Evolutionary conservation across 345 rosid genomes (phyloP).

Genomic region (Eutrema heterophyllum): DNA sequence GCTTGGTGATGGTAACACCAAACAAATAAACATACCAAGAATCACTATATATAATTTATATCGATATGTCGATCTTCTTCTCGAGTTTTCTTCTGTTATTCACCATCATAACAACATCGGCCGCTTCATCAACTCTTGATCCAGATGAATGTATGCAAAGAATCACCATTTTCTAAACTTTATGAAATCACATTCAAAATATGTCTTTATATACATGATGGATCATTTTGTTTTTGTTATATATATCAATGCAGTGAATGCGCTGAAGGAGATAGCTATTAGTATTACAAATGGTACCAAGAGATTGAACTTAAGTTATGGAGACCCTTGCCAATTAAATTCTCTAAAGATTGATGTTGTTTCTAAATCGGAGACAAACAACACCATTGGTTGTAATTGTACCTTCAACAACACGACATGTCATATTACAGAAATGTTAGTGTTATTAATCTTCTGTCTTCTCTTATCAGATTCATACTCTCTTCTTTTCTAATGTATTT

Average conservation of each 20-base stretch:
- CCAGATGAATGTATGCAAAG: constrained; percentile 5
- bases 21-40: background rate
- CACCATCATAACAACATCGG: background rate
- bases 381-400: background rate
- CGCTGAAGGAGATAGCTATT: background rate
- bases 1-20: background rate
- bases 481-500: background rate
- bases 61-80: background rate
- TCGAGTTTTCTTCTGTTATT: background rate
- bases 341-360: background rate
- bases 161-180: background rate
- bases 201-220: background rate
- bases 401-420: background rate
- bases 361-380: background rate
- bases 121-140: background rate
- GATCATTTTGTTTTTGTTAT: background rate
- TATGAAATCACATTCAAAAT: background rate
- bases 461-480: background rate
- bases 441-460: background rate
- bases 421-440: constrained; percentile 15
- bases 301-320: background rate
- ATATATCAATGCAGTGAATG: background rate
- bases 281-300: background rate
- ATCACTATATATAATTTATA: background rate
- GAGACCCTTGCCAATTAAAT: background rate